Evolutionary conservation across 495 filamentous ascomycete species (phyloP).

Genomic region (Hyaloscypha variabilis): DNA sequence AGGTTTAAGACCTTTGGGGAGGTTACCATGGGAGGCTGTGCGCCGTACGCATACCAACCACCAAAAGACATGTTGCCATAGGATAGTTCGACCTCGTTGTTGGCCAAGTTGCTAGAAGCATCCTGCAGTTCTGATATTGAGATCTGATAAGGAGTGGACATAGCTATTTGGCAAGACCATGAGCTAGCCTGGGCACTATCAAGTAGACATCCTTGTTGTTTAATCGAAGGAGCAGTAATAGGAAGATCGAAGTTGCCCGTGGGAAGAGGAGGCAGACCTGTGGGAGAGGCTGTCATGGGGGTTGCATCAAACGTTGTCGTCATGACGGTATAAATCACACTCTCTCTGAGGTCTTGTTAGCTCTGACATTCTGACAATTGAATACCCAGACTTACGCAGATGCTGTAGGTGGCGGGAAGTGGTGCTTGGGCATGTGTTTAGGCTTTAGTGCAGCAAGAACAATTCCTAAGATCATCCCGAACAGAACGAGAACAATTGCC

Average conservation of each 20-base stretch:
- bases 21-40: slow-evolving; percentile 66
- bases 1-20: slow-evolving; percentile 54
- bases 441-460: slow-evolving; percentile 39
- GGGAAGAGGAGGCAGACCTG: slow-evolving; percentile 59
- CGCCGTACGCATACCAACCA: slow-evolving; percentile 63
- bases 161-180: slow-evolving; percentile 63
- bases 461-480: slow-evolving; percentile 66
- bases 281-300: slow-evolving; percentile 58
- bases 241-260: slow-evolving; percentile 68
- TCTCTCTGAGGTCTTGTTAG: slow-evolving; percentile 29
- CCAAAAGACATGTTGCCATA: slow-evolving; percentile 25
- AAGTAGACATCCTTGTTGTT: slow-evolving; percentile 67
- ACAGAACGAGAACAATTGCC: slow-evolving; percentile 52
- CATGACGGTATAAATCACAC: slow-evolving; percentile 41
- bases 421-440: slow-evolving; percentile 25
- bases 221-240: slow-evolving; percentile 52
- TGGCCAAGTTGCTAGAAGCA: slow-evolving; percentile 4
- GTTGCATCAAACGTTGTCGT: slow-evolving; percentile 66
- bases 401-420: slow-evolving; percentile 23
- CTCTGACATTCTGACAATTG: not conserved
- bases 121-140: slow-evolving; percentile 12
- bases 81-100: slow-evolving; percentile 27
- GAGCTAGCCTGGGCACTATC: slow-evolving; percentile 59
- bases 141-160: slow-evolving; percentile 12
- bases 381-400: slow-evolving; percentile 20